Conservation (phyloP, 1,139 yeast genomes). For the Ashbya aceris region DNA sequence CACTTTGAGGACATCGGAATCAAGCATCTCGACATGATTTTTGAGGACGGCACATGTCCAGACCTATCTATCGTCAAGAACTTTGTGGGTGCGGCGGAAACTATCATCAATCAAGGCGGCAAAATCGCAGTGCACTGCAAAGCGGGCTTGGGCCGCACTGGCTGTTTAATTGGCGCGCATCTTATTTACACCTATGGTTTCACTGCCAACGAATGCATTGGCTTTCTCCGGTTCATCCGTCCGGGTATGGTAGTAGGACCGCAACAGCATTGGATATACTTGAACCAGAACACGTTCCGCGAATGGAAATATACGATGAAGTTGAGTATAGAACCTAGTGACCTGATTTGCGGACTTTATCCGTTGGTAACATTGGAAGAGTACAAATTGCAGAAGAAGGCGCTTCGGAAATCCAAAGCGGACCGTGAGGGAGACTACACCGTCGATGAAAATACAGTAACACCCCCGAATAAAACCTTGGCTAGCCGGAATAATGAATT, state of each 20-base stretch:
- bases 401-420: conserved; percentile 12
- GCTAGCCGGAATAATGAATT: conserved; percentile 50
- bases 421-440: conserved; percentile 10
- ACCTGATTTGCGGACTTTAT: conserved; percentile 64
- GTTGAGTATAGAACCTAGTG: conserved; percentile 51
- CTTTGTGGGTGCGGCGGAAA: conserved; percentile 91
- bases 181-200: conserved; percentile 91
- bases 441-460: conserved; percentile 20
- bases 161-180: conserved; percentile 95
- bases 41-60: conserved; percentile 98
- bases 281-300: conserved; percentile 90
- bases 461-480: conserved; percentile 21
- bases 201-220: conserved; percentile 94
- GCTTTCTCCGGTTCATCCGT: conserved; percentile 88
- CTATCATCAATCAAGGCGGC: conserved; percentile 72
- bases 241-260: conserved; percentile 99
- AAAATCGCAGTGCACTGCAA: conserved; percentile 97
- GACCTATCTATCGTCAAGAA: conserved; percentile 85
- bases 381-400: conserved; percentile 39
- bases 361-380: conserved; percentile 53
- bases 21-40: conserved; percentile 87
- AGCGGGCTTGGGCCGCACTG: conserved; percentile 96
- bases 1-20: conserved; percentile 80
- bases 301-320: conserved; percentile 94
- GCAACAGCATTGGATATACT: conserved; percentile 95